Evolutionary conservation across 2,329 filamentous ascomycete genomes (phyloP).

Genomic region (Fusarium sp.): DNA sequence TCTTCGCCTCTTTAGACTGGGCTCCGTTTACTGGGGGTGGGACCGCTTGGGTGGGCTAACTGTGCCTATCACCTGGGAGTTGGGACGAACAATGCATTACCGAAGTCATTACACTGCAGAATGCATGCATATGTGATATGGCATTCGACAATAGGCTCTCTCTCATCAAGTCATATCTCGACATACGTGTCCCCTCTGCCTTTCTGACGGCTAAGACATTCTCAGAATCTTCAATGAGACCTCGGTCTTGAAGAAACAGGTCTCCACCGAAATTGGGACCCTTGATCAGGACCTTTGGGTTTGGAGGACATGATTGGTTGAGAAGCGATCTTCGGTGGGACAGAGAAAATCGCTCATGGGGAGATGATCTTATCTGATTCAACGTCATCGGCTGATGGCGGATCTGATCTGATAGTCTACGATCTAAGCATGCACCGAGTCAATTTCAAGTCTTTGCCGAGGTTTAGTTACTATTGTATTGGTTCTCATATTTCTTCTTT

Average conservation of each 20-base stretch:
- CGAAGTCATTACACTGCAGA: background rate
- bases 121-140: constrained; percentile 15
- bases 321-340: background rate
- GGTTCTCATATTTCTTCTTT: background rate
- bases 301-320: background rate
- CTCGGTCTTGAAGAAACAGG: constrained; percentile 11
- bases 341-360: constrained; percentile 37
- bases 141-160: background rate
- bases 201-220: background rate
- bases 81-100: constrained; percentile 12
- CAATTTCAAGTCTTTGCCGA: constrained; percentile 13
- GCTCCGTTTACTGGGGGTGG: background rate
- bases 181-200: background rate
- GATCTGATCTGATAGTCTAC: constrained; percentile 29
- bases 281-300: constrained; percentile 4
- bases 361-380: constrained; percentile 32
- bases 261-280: constrained; percentile 20
- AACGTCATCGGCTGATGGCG: constrained; percentile 29
- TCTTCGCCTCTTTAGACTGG: background rate
- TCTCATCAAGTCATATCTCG: background rate
- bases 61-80: constrained; percentile 30
- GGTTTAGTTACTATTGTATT: constrained; percentile 1
- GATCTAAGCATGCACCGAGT: background rate
- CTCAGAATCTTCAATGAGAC: background rate
- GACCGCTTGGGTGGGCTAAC: constrained; percentile 27